Evolutionary conservation across 1,284 basidiomycete species (phyloP).

Genomic region (Cryptococcus sp.): DNA sequence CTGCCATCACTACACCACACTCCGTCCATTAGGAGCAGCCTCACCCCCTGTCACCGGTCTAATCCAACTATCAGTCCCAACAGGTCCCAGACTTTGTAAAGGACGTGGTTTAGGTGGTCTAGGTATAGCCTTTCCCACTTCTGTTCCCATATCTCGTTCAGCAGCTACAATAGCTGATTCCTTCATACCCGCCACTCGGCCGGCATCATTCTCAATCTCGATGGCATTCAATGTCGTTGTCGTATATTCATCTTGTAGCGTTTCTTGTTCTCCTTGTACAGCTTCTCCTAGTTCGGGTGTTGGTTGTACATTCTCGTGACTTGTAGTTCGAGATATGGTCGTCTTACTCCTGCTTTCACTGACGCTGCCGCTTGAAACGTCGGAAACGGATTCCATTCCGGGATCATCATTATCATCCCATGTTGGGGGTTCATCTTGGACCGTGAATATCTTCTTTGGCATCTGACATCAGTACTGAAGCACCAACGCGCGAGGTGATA

Average conservation of each 20-base stretch:
- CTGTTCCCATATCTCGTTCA: background rate
- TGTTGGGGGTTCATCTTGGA: conserved; percentile 76
- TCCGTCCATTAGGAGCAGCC: conserved; percentile 2
- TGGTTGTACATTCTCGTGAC: background rate
- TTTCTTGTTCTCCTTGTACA: background rate
- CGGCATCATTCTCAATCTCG: background rate
- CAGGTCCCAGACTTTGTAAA: background rate
- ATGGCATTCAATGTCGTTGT: background rate
- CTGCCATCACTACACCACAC: conserved; percentile 1
- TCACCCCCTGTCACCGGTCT: background rate
- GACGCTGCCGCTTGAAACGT: conserved; percentile 48
- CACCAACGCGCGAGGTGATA: no score
- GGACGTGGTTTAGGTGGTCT: conserved; percentile 1
- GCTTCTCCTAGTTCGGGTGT: background rate
- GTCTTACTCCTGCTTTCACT: background rate
- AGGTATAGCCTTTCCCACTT: background rate
- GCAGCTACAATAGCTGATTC: background rate
- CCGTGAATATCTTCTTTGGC: conserved; percentile 70
- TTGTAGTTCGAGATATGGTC: background rate
- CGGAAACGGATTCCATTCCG: conserved; percentile 73
- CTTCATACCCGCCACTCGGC: background rate
- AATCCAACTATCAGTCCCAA: background rate
- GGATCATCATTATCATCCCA: conserved; percentile 72
- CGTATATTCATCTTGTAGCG: background rate
- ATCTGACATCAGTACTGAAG: conserved; percentile 50